These are phyloP conservation scores for Leishmania arabica DNA, from an alignment of 208 protist genomes.

Conservation along the genomic window DNA sequence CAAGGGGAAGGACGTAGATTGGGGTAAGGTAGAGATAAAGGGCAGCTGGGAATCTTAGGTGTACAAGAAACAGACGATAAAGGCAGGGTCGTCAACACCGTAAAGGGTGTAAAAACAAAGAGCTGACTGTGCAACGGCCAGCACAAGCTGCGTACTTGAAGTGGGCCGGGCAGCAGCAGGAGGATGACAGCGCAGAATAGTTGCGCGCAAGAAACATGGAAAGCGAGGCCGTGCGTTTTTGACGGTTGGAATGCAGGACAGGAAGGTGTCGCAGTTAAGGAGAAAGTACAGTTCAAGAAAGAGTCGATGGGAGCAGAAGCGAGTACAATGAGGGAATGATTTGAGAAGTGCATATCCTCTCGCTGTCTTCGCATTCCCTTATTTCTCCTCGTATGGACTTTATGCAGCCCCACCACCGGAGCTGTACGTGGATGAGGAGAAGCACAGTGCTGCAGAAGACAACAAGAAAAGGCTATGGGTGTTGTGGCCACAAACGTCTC, in stretches of 20 bases:
- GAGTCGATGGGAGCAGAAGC: neutral
- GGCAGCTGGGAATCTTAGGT: neutral
- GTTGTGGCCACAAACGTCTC: neutral
- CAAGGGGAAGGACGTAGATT: neutral
- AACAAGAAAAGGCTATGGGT: neutral
- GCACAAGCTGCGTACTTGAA: neutral
- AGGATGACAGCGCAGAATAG: neutral
- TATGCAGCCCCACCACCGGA: neutral
- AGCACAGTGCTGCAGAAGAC: neutral
- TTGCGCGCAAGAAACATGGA: neutral
- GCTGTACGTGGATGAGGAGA: neutral
- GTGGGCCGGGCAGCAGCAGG: neutral
- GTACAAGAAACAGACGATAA: neutral
- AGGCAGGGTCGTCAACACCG: neutral
- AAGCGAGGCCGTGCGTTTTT: neutral
- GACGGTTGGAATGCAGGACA: neutral
- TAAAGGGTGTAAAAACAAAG: neutral
- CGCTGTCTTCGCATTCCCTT: neutral
- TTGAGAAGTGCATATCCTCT: neutral
- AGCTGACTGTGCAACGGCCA: constrained; percentile 8
- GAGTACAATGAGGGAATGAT: neutral
- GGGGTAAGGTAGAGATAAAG: neutral
- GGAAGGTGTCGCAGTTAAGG: neutral
- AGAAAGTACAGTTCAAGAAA: neutral
- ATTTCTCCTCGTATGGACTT: neutral